A percentile compares a stretch with the other conserved stretches of the same genome.
Conservation (phyloP, 148 eudicot genomes). For the Oxyria digyna region DNA sequence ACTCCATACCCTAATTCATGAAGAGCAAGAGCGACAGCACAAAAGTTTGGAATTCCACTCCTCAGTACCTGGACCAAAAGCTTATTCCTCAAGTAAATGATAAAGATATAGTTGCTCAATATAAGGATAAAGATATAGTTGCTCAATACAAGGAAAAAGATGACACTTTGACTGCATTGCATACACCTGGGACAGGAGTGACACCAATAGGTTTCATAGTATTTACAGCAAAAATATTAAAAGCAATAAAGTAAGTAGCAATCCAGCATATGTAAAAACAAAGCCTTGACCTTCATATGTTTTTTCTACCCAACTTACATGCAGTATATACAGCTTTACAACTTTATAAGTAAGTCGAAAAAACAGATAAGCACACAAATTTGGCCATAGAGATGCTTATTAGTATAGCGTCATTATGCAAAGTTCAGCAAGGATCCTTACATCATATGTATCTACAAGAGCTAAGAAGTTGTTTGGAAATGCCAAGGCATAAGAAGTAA, state of each 20-base stretch:
- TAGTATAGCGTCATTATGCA: background rate
- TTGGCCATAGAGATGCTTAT: background rate
- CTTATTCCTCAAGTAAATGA: background rate
- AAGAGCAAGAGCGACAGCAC: conserved; percentile 96
- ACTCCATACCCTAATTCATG: conserved; percentile 77
- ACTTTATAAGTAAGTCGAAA: background rate
- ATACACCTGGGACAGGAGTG: background rate
- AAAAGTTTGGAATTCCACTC: conserved; percentile 90
- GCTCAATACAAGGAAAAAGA: too few species aligned
- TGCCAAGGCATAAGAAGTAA: conserved; percentile 85
- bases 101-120: background rate
- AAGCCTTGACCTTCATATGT: background rate
- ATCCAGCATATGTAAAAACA: background rate
- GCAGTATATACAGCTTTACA: background rate
- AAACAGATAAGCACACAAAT: background rate
- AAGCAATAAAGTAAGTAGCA: background rate
- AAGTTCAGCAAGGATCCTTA: conserved; percentile 30
- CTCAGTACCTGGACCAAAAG: conserved; percentile 59
- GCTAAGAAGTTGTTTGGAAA: conserved; percentile 83
- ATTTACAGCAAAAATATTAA: background rate
- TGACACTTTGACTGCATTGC: background rate
- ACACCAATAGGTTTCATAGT: background rate
- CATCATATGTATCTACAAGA: conserved; percentile 98
- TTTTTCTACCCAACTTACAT: background rate
- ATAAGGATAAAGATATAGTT: too few species aligned